phyloP scores from a whole-genome alignment of 179 eudicot species.

The Spergularia azorica region DNA sequence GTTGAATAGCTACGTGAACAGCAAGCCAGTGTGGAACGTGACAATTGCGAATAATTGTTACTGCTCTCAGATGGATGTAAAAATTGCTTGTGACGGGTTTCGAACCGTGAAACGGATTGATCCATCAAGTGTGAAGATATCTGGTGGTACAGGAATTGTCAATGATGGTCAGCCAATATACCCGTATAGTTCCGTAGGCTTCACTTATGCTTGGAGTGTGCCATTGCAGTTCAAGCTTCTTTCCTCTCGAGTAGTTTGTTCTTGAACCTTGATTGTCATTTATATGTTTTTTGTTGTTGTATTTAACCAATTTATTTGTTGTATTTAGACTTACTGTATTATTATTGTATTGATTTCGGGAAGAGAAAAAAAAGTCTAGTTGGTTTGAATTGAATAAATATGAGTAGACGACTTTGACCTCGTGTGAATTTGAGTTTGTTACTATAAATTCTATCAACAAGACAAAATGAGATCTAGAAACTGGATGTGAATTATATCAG shows the following conservation, averaged over 20 bases:
- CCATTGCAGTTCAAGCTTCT: conserved; percentile 30
- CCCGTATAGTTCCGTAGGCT: conserved; percentile 25
- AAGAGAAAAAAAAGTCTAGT: no score
- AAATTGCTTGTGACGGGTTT: conserved; percentile 27
- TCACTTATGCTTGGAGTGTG: conserved; percentile 35
- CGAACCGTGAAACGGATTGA: conserved; percentile 23
- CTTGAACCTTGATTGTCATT: no score
- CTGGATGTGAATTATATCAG: no score
- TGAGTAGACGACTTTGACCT: no score
- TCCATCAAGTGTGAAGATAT: conserved; percentile 23
- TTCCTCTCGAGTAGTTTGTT: conserved; percentile 33
- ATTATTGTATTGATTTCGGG: no score
- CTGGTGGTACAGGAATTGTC: conserved; percentile 24
- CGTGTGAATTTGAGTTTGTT: no score
- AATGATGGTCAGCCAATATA: conserved; percentile 31
- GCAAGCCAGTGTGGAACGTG: conserved; percentile 33
- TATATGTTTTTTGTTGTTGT: no score
- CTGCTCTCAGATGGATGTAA: conserved; percentile 33
- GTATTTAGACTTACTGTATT: no score
- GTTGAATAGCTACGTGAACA: conserved; percentile 5
- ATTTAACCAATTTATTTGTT: no score
- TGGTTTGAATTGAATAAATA: no score
- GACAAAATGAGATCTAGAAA: no score
- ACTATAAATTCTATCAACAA: no score
- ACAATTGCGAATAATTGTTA: conserved; percentile 33